Conservation (phyloP, 768 basidiomycete genomes). For the Pilatotrama ljubarskyi region DNA sequence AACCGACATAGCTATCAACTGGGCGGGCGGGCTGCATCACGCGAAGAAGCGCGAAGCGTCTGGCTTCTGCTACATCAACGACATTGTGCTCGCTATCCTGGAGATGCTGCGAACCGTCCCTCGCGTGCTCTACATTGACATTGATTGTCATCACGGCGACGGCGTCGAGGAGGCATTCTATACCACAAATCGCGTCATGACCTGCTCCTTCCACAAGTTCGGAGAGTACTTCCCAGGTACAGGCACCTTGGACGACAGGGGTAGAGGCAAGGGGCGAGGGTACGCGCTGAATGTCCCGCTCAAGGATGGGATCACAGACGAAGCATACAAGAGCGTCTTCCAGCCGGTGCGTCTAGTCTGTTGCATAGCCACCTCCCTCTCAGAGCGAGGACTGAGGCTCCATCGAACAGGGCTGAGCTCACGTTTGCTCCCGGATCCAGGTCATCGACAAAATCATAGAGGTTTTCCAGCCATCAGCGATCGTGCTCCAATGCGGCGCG, state of each 20-base stretch:
- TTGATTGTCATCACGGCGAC: conserved; percentile 98
- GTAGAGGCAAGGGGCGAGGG: conserved; percentile 78
- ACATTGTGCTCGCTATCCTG: conserved; percentile 92
- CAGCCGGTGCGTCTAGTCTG: conserved; percentile 66
- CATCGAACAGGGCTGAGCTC: conserved; percentile 20
- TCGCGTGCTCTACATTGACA: conserved; percentile 95
- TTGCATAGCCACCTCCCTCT: background rate
- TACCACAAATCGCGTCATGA: conserved; percentile 96
- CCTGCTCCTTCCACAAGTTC: conserved; percentile 95
- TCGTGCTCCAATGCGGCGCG: conserved; percentile 93
- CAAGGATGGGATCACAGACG: conserved; percentile 92
- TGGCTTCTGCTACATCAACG: conserved; percentile 99
- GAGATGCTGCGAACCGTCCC: conserved; percentile 83
- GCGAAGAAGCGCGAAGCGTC: conserved; percentile 98
- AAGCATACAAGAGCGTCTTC: conserved; percentile 84
- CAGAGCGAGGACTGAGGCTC: conserved; percentile 7
- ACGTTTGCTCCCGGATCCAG: conserved; percentile 38
- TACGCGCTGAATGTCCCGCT: conserved; percentile 94
- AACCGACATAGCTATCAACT: conserved; percentile 86
- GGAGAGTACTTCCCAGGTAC: conserved; percentile 95
- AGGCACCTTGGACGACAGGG: conserved; percentile 82
- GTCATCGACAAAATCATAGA: conserved; percentile 85
- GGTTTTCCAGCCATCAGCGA: conserved; percentile 82
- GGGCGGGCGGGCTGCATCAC: conserved; percentile 98
- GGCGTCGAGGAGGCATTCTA: conserved; percentile 99